phyloP scores from a whole-genome alignment of 1,284 basidiomycete species.

The Cryptococcus jaspeensis region DNA sequence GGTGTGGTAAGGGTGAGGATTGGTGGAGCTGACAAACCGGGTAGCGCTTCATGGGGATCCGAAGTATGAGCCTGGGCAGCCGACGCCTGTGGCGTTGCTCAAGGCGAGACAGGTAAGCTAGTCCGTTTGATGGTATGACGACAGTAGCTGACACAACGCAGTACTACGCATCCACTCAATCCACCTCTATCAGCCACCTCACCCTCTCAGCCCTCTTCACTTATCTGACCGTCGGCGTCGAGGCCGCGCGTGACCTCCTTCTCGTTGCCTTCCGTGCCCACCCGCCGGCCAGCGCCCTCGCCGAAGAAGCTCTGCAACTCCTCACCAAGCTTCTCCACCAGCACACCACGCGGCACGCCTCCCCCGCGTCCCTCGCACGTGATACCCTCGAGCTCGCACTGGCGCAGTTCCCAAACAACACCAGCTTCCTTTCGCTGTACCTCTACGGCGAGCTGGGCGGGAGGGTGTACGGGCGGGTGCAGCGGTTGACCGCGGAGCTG shows the following conservation, averaged over 20 bases:
- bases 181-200: background rate
- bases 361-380: conserved; percentile 43
- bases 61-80: background rate
- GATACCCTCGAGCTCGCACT: conserved; percentile 49
- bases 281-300: conserved; percentile 26
- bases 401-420: conserved; percentile 51
- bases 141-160: conserved; percentile 3
- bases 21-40: background rate
- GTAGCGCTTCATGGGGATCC: background rate
- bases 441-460: conserved; percentile 49
- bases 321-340: conserved; percentile 46
- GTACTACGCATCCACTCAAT: conserved; percentile 17
- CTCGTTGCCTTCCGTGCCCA: conserved; percentile 1
- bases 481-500: conserved; percentile 35
- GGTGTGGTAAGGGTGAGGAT: background rate
- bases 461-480: conserved; percentile 51
- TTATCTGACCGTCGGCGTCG: conserved; percentile 29
- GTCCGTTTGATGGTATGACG: background rate
- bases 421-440: conserved; percentile 51
- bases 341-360: conserved; percentile 34
- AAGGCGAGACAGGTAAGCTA: conserved; percentile 40
- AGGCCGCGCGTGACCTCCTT: conserved; percentile 17
- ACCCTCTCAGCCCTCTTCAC: conserved; percentile 33
- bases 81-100: conserved; percentile 29
- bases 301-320: conserved; percentile 48